Evolutionary conservation across 345 rosid genomes (phyloP).

Genomic region (Heritiera fomes): DNA sequence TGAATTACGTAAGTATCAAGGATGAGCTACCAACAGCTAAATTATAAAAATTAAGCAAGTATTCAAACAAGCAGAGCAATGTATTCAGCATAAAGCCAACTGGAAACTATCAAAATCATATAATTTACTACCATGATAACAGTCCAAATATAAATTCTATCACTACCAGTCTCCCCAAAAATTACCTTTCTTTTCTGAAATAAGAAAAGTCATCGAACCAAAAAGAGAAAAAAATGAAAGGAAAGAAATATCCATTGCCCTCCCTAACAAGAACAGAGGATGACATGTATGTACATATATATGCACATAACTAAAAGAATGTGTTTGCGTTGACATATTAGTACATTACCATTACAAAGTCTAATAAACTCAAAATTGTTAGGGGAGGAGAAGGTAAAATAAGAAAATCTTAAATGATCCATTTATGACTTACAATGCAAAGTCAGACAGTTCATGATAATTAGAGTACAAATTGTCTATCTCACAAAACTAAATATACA

Average conservation of each 20-base stretch:
- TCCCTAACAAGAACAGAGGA: not conserved
- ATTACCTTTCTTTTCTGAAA: not conserved
- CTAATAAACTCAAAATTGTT: no score
- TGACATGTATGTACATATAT: not conserved
- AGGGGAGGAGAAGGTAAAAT: no score
- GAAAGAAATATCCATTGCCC: not conserved
- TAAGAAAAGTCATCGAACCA: not conserved
- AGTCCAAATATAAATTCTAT: not conserved
- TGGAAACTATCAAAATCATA: slow-evolving; percentile 3
- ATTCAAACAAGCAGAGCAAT: not conserved
- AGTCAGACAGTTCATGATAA: not conserved
- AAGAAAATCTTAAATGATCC: not conserved
- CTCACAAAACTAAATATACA: not conserved
- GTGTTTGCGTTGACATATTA: not conserved
- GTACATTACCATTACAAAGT: not conserved
- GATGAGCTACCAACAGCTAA: not conserved
- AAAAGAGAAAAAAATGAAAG: not conserved
- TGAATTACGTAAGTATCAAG: not conserved
- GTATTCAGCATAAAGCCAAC: not conserved
- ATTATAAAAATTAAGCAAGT: not conserved
- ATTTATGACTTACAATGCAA: not conserved
- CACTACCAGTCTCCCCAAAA: not conserved
- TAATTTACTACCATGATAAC: not conserved
- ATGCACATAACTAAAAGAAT: not conserved
- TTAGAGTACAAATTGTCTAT: not conserved